Evolutionary conservation across 2,329 filamentous ascomycete species (phyloP), one percentile per base, ranked within the genome.

Genomic region (Zopfia rhizophila): DNA sequence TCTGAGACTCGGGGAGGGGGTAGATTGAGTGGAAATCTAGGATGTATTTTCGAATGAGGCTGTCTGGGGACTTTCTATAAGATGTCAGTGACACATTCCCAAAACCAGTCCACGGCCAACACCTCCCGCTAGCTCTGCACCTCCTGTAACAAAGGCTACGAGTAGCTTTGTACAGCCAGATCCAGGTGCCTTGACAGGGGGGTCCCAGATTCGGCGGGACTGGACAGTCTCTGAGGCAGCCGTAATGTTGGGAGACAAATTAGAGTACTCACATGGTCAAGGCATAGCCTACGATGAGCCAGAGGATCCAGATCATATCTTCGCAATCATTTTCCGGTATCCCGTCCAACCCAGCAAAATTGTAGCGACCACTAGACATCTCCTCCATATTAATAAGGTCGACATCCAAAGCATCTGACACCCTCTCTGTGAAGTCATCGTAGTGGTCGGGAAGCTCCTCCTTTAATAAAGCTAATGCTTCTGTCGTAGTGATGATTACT

Each of bases 241-340:
- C n/a, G 57, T 33, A 35, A 53, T 57, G 14, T 49, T 38, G 8
- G 48, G 31, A 4, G 54, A 36, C 12, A 61, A 55, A n/a, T n/a
- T n/a, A n/a, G n/a, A n/a, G n/a, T n/a, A n/a, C n/a, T n/a, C n/a
- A n/a, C n/a, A n/a, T n/a, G n/a, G n/a, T n/a, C n/a, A n/a, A n/a
- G n/a, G n/a, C n/a, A n/a, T n/a, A n/a, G n/a, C n/a, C n/a, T n/a
- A 55, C 44, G 16, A 48, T 48, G 17, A 68, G 55, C 0, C 65
- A 40, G 2, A 65, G 16, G 3, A 56, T 51, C 65, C 65, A 68
- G n/a, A 60, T 17, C 4, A 57, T 18, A 21, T 39, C 38, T 16
- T 58, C 53, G 6, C 53, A 37, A 18, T 55, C 38, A n/a, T n/a
- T n/a, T n/a, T n/a, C n/a, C n/a, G n/a, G n/a, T n/a, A n/a, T n/a